These are phyloP conservation scores for Lentinula raphanica DNA, from an alignment of 768 basidiomycete species.

Conservation along the genomic window DNA sequence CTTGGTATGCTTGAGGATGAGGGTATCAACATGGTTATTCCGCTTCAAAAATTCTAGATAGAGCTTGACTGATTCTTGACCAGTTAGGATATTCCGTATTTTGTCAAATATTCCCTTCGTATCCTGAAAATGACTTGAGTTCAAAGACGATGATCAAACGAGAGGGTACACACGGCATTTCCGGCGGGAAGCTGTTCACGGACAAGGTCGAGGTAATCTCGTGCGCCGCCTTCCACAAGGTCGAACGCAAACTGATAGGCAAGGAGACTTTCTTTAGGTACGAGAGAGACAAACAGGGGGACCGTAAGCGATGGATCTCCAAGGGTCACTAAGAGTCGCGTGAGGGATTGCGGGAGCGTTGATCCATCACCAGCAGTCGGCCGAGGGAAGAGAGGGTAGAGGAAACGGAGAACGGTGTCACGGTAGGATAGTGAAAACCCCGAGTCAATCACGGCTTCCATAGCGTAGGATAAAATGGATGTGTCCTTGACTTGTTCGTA, in stretches of 20 bases:
- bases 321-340: constrained; percentile 85
- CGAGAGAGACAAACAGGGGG: constrained; percentile 64
- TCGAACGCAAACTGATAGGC: constrained; percentile 97
- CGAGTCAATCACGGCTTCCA: constrained; percentile 88
- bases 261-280: constrained; percentile 65
- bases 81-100: constrained; percentile 77
- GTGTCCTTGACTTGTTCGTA: constrained; percentile 73
- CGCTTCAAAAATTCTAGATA: constrained; percentile 94
- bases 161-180: constrained; percentile 42
- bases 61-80: constrained; percentile 87
- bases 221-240: constrained; percentile 87
- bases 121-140: constrained; percentile 32
- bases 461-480: constrained; percentile 79
- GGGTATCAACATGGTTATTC: constrained; percentile 88
- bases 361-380: constrained; percentile 67
- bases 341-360: constrained; percentile 74
- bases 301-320: constrained; percentile 77
- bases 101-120: constrained; percentile 65
- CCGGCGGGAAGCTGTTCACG: constrained; percentile 65
- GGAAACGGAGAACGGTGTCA: constrained; percentile 71
- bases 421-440: constrained; percentile 84
- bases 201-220: constrained; percentile 84
- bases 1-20: constrained; percentile 91
- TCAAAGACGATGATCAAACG: constrained; percentile 1
- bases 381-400: constrained; percentile 82